Conservation (phyloP, 805 yeast species). For the Candida nemodendra region DNA sequence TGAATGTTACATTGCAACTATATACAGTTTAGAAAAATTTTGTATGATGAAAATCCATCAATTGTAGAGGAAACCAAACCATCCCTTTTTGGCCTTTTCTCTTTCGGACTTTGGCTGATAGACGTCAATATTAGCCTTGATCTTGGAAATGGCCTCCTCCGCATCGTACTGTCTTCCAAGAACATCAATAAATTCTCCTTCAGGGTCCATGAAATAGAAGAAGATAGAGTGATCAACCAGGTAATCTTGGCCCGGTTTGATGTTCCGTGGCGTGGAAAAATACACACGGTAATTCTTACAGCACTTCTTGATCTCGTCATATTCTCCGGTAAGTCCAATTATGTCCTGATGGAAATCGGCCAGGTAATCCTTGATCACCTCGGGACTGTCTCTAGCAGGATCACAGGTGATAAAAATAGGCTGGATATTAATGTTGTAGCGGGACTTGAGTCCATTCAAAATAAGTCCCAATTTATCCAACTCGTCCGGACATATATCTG, state of each 20-base stretch:
- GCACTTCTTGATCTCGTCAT: constrained; percentile 75
- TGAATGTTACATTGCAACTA: background rate
- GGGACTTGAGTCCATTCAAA: constrained; percentile 55
- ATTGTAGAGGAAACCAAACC: constrained; percentile 59
- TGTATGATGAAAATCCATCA: constrained; percentile 17
- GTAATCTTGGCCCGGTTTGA: constrained; percentile 94
- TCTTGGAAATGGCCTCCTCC: constrained; percentile 71
- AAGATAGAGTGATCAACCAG: constrained; percentile 96
- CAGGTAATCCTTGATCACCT: constrained; percentile 76
- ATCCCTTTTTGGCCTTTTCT: constrained; percentile 58
- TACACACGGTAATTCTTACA: constrained; percentile 93
- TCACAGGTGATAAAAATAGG: constrained; percentile 96
- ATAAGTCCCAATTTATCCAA: constrained; percentile 84
- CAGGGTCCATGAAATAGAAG: constrained; percentile 98
- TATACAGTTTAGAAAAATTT: background rate
- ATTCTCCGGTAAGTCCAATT: constrained; percentile 88
- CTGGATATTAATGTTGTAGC: constrained; percentile 60
- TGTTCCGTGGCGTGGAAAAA: constrained; percentile 93
- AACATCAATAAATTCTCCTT: constrained; percentile 92
- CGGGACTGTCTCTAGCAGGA: constrained; percentile 92
- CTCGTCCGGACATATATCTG: constrained; percentile 98
- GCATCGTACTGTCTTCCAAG: constrained; percentile 89
- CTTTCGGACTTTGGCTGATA: constrained; percentile 73
- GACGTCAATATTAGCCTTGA: constrained; percentile 70
- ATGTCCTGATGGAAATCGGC: constrained; percentile 87